Evolutionary conservation across 1,284 basidiomycete genomes (phyloP).

Genomic region (Fomitopsis betulina): DNA sequence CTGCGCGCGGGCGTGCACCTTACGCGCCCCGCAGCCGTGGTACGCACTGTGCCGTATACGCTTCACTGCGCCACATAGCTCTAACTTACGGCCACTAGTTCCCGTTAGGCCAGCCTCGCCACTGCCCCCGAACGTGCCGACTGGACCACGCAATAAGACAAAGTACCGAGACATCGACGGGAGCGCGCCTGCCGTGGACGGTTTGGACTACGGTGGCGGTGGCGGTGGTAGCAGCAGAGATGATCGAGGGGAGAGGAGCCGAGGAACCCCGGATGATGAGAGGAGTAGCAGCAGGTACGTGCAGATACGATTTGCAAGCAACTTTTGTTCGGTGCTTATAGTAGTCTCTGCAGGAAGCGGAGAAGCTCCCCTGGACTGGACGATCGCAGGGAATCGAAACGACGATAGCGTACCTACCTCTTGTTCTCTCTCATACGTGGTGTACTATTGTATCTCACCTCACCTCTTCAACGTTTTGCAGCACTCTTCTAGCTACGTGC

Average conservation of each 20-base stretch:
- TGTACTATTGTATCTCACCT: constrained; percentile 1
- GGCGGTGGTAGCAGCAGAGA: constrained; percentile 25
- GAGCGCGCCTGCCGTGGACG: constrained; percentile 75
- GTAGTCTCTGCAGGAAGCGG: constrained; percentile 22
- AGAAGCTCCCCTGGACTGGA: constrained; percentile 27
- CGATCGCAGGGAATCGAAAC: constrained; percentile 28
- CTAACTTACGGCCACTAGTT: constrained; percentile 10
- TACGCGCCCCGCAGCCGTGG: constrained; percentile 35
- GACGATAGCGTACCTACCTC: constrained; percentile 19
- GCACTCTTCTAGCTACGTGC: neutral
- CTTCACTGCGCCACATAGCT: constrained; percentile 27
- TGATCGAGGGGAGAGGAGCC: constrained; percentile 28
- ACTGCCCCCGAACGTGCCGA: constrained; percentile 77
- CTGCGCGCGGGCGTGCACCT: constrained; percentile 27
- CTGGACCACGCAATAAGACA: constrained; percentile 80
- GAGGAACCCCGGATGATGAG: constrained; percentile 22
- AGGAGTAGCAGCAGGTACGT: constrained; percentile 28
- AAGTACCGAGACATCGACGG: constrained; percentile 84
- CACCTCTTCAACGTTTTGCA: neutral
- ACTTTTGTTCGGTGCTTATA: constrained; percentile 1
- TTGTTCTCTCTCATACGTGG: neutral
- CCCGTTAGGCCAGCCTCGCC: constrained; percentile 74
- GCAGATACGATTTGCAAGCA: neutral
- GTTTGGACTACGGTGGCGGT: constrained; percentile 77
- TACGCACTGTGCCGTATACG: constrained; percentile 21